phyloP scores from a whole-genome alignment of 345 rosid species.

The Salix arbutifolia region DNA sequence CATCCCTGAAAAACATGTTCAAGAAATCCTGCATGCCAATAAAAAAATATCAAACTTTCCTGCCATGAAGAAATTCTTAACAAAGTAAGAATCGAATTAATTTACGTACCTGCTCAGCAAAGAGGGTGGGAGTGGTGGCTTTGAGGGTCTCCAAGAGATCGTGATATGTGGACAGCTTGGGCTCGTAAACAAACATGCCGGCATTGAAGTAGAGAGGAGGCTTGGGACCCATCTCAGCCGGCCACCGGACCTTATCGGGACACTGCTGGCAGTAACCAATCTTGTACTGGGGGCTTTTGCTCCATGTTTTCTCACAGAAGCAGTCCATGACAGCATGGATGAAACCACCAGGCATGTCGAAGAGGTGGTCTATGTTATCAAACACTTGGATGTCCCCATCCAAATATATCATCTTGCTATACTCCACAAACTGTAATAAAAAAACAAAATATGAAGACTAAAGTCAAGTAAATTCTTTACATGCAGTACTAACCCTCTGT shows the following conservation, averaged over 20 bases:
- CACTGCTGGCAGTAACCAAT: conserved; percentile 81
- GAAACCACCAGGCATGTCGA: conserved; percentile 52
- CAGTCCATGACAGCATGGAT: conserved; percentile 78
- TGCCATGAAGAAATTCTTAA: not conserved
- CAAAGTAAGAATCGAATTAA: not conserved
- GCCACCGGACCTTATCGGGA: conserved; percentile 58
- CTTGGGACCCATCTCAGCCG: conserved; percentile 54
- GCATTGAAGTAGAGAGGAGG: conserved; percentile 78
- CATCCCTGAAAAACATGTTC: conserved; percentile 72
- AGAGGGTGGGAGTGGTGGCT: conserved; percentile 58
- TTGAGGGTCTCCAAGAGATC: conserved; percentile 43
- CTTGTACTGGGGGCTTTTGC: conserved; percentile 49
- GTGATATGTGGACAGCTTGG: conserved; percentile 45
- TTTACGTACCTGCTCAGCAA: conserved; percentile 76
- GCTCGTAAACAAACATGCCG: conserved; percentile 77
- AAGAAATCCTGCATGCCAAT: conserved; percentile 53
- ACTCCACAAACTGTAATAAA: conserved; percentile 53
- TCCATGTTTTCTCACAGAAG: conserved; percentile 75
- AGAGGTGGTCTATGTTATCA: conserved; percentile 65
- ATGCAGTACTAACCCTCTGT: no score
- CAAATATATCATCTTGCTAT: conserved; percentile 66
- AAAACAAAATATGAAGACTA: conserved; percentile 27
- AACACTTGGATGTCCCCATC: conserved; percentile 82
- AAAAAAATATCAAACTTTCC: not conserved
- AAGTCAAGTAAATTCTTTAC: conserved; percentile 7